Conservation (phyloP, 352 stramenopile species). For the Blastocystis sp. region DNA sequence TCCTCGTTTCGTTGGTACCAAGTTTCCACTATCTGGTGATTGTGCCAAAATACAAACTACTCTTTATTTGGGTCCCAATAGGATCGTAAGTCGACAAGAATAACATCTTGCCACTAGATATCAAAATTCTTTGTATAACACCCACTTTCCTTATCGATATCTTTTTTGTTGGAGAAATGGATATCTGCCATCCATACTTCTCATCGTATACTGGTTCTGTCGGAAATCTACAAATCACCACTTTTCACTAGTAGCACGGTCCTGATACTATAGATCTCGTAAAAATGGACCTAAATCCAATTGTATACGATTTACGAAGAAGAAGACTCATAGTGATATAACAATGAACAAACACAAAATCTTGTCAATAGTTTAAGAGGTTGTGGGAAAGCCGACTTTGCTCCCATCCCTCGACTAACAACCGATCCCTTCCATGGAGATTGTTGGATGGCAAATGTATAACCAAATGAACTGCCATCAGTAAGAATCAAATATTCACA, state of each 20-base stretch:
- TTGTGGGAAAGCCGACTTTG: no score
- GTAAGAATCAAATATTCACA: not conserved
- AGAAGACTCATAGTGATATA: not conserved
- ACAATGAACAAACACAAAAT: not conserved
- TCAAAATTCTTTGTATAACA: not conserved
- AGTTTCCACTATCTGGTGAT: not conserved
- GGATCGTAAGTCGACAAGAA: slow-evolving; percentile 13
- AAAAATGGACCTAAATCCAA: not conserved
- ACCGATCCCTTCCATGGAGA: no score
- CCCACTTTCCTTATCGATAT: not conserved
- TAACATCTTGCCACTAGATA: slow-evolving; percentile 3
- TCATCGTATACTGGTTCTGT: not conserved
- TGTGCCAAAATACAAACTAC: not conserved
- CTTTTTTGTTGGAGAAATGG: slow-evolving; percentile 23
- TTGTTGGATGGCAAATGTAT: not conserved
- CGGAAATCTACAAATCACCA: not conserved
- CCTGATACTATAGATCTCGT: not conserved
- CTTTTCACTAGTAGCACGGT: not conserved
- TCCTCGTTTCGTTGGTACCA: slow-evolving; percentile 12
- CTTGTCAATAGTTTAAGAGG: no score
- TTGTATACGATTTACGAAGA: not conserved
- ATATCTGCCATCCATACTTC: slow-evolving; percentile 40
- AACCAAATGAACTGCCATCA: not conserved
- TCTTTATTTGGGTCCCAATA: slow-evolving; percentile 36
- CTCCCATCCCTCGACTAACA: no score